Evolutionary conservation across 2,329 filamentous ascomycete species (phyloP), one percentile per base, ranked within the genome.

Genomic region (Aspergillus sergii): DNA sequence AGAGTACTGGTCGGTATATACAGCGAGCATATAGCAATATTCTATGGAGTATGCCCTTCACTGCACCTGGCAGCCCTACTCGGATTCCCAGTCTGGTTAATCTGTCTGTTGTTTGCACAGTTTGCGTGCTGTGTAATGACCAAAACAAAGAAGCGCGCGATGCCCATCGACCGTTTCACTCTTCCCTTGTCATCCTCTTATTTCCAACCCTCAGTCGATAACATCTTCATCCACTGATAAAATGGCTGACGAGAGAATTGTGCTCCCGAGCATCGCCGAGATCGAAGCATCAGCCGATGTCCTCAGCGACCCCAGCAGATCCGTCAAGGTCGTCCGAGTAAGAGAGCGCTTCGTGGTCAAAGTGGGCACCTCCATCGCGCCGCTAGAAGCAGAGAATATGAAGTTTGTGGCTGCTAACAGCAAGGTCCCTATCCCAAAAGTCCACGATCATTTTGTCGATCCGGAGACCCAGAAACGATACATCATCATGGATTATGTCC

Each of bases 311-410:
- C 61, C 62, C 16, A 59, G 53, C 56, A 64, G 46, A 28, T 64
- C 61, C 28, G 45, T 62, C 48, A 68, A 69, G 56, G 64, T 68
- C 3, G 65, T 71, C 62, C 62, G 64, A 56, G 62, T 68, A 39
- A 63, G 59, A 43, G 64, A 67, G 58, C 62, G 50, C 46, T 69
- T 71, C 57, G 59, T 58, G 16, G 68, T 71, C 56, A 71, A 71
- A 64, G 39, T 66, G 16, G 64, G 61, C 39, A 21, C 57, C 39
- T 57, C 41, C 14, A 64, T 71, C 23, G 32, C 60, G 26, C 66
- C 64, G 9, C 48, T 64, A 7, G 66, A 71, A 36, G 66, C 66
- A 43, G 66, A 71, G 41, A 69, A 67, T 56, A 68, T 69, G 61
- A 62, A 55, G 46, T 68, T 68, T 34, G 53, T 68, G 16, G 60